phyloP scores from a whole-genome alignment of 2,329 filamentous ascomycete genomes.

The Pezicula radicicola region DNA sequence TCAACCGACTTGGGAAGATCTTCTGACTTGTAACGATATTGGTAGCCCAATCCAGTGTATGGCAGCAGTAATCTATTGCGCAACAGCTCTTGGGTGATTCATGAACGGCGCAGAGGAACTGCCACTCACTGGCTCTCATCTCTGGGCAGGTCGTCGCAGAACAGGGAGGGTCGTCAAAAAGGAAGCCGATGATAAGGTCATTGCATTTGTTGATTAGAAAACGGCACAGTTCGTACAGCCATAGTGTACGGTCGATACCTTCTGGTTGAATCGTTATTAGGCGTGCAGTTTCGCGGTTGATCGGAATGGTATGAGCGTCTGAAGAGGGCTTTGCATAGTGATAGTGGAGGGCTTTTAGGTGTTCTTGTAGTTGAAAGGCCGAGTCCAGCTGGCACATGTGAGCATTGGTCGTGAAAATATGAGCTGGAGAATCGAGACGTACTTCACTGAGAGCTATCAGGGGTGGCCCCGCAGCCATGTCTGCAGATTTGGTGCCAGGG shows the following conservation, averaged over 20 bases:
- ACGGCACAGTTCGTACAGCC: constrained; percentile 97
- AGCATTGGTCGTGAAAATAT: constrained; percentile 10
- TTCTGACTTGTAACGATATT: constrained; percentile 93
- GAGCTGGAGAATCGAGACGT: constrained; percentile 25
- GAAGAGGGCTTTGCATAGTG: constrained; percentile 64
- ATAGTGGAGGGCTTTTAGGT: constrained; percentile 89
- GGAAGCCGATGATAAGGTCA: constrained; percentile 85
- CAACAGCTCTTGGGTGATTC: constrained; percentile 96
- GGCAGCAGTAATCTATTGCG: constrained; percentile 98
- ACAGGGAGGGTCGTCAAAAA: constrained; percentile 87
- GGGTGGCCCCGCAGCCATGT: constrained; percentile 91
- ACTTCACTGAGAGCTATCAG: constrained; percentile 84
- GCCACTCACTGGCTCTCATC: constrained; percentile 99
- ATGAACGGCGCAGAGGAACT: constrained; percentile 97
- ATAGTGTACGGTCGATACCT: constrained; percentile 81
- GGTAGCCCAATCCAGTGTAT: constrained; percentile 96
- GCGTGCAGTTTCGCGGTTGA: constrained; percentile 72
- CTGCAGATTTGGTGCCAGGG: constrained; percentile 84
- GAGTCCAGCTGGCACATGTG: constrained; percentile 73
- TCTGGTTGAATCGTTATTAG: constrained; percentile 77
- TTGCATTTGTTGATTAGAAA: constrained; percentile 96
- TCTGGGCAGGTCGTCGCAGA: constrained; percentile 88
- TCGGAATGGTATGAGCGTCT: constrained; percentile 61
- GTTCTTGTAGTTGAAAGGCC: constrained; percentile 94
- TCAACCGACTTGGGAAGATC: constrained; percentile 79